Conservation (phyloP, 2,329 filamentous ascomycete genomes). For the Diaporthe sp. region DNA sequence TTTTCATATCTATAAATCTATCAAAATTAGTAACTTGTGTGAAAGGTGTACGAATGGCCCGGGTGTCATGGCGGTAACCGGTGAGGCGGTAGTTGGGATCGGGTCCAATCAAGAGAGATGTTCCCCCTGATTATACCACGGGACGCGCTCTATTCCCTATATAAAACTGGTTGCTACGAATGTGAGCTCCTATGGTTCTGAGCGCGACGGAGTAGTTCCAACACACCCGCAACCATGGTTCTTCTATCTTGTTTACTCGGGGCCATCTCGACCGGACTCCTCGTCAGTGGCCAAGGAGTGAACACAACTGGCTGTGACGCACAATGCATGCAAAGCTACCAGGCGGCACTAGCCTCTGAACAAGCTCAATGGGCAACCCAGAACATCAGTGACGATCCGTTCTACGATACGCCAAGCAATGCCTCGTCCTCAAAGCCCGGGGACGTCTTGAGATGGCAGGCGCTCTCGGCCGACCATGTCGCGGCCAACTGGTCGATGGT, state of each 20-base stretch:
- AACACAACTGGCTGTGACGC: neutral
- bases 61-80: too few species aligned
- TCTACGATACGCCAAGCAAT: conserved; percentile 7
- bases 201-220: neutral
- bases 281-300: neutral
- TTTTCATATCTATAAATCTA: too few species aligned
- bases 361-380: conserved; percentile 8
- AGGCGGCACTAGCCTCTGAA: neutral
- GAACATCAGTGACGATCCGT: conserved; percentile 19
- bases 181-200: too few species aligned
- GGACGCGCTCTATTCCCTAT: neutral
- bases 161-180: neutral
- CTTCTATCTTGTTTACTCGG: neutral
- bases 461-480: conserved; percentile 7
- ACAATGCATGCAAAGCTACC: conserved; percentile 1
- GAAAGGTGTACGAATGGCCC: too few species aligned
- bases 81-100: too few species aligned
- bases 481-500: conserved; percentile 1
- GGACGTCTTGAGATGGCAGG: neutral
- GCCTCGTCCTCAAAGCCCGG: neutral
- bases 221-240: neutral
- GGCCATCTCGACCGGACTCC: neutral
- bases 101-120: too few species aligned
- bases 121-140: too few species aligned
- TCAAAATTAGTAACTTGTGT: too few species aligned